These are phyloP conservation scores for Globisporangium camurandrum DNA, from an alignment of 352 stramenopile species.

Conservation along the genomic window DNA sequence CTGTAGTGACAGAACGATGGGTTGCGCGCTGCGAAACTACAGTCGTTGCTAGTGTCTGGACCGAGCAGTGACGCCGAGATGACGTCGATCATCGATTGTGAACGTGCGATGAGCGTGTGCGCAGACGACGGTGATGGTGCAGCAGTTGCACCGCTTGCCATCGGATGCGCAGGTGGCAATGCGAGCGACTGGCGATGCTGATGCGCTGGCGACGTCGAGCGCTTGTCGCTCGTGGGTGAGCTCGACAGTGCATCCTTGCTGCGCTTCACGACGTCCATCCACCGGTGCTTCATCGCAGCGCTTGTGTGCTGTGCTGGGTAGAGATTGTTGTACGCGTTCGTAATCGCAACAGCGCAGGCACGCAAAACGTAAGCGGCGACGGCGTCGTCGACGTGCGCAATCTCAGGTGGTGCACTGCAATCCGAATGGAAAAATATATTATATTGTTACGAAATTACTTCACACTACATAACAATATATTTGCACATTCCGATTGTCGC, in stretches of 20 bases:
- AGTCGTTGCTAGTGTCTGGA: not conserved
- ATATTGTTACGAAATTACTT: too few relatives aligned
- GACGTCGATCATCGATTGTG: slow-evolving; percentile 13
- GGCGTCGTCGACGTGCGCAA: too few relatives aligned
- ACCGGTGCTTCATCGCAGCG: slow-evolving; percentile 70
- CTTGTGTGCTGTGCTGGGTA: too few relatives aligned
- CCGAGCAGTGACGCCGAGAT: slow-evolving; percentile 7
- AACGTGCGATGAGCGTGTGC: slow-evolving; percentile 9
- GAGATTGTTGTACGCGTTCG: too few relatives aligned
- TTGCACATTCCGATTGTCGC: too few relatives aligned
- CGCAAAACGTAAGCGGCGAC: too few relatives aligned
- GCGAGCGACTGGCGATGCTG: slow-evolving; percentile 19
- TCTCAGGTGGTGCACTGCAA: too few relatives aligned
- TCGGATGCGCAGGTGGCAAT: slow-evolving; percentile 13
- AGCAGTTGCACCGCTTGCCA: too few relatives aligned
- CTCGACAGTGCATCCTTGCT: slow-evolving; percentile 23
- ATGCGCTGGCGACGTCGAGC: not conserved
- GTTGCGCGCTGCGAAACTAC: slow-evolving; percentile 23
- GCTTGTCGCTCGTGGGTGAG: slow-evolving; percentile 17
- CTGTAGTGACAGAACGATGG: slow-evolving; percentile 41
- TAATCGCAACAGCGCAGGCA: too few relatives aligned
- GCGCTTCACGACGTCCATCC: slow-evolving; percentile 68
- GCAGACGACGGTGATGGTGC: not conserved
- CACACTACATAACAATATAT: too few relatives aligned
- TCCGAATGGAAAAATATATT: too few relatives aligned